Evolutionary conservation across 2,329 filamentous ascomycete genomes (phyloP), one percentile per base, ranked within the genome.

Genomic region (Phaeosphaeriaceae sp.): DNA sequence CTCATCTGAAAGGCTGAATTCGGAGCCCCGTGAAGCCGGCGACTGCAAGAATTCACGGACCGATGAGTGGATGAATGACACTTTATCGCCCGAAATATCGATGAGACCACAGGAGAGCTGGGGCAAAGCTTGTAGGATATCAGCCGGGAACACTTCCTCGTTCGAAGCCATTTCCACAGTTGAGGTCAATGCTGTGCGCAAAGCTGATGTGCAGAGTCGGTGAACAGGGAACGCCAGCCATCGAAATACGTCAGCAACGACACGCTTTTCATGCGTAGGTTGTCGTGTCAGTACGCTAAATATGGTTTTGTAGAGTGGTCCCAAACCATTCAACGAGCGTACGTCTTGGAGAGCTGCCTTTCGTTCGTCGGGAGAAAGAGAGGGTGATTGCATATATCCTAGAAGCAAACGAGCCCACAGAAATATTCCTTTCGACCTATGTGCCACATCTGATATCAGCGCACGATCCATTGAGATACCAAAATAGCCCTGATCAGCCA

Each of bases 401-500:
- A 73, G 22, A 1, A 73, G 51, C 46, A 67, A 53, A 40, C 48
- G 63, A 2, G 69, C 69, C 72, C 71, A 74, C 7, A 74, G 57
- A 50, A 75, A 74, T n/a, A 65, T 55, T 7, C 72, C 71, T 24
- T 69, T 60, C n/a, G 68, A 60, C 44, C 50, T 51, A 17, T 53
- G 49, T 11, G 68, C 63, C 15, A 71, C 51, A 10, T 61, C 41
- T 9, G 59, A 24, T 25, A 73, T 67, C 2, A 69, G 51, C 1
- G 53, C 53, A n/a, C 65, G 65, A 45, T 73, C 66, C 65, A 73
- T 67, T 2, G 51, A 66, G 36, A 70, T 70, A 1, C 68, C 70
- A 49, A 73, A 74, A 53, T 62, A 74, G 6, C 72, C 72, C 57
- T 72, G 66, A 31, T 71, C 65, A 13, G 68, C 69, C 56, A 75